A percentile compares a stretch with the other conserved stretches of the same genome.
Conservation (phyloP, 2,329 filamentous ascomycete species). For the Aureobasidium sp. region DNA sequence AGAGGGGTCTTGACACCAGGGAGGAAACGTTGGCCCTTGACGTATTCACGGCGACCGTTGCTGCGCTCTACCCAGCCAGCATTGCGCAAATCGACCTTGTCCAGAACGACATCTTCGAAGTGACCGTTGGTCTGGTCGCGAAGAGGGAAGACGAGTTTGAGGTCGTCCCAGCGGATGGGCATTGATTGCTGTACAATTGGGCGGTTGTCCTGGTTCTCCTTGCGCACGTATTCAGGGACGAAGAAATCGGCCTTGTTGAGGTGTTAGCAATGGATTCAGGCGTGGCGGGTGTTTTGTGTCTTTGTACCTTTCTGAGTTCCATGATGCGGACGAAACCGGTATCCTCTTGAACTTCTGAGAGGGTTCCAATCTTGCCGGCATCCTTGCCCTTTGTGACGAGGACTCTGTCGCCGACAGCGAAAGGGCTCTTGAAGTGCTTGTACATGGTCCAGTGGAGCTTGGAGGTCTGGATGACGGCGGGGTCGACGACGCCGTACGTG, state of each 20-base stretch:
- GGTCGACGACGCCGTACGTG: constrained; percentile 48
- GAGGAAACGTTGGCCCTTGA: constrained; percentile 42
- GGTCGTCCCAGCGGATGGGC: constrained; percentile 57
- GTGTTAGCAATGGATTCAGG: background rate
- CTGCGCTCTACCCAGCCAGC: constrained; percentile 14
- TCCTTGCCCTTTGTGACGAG: constrained; percentile 70
- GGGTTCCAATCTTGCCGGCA: constrained; percentile 71
- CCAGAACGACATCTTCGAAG: constrained; percentile 67
- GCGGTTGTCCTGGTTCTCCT: constrained; percentile 29
- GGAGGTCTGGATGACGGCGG: constrained; percentile 21
- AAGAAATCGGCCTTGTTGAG: constrained; percentile 33
- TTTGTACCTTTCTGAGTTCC: constrained; percentile 32
- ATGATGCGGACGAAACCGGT: constrained; percentile 27
- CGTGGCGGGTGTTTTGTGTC: background rate
- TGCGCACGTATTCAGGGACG: constrained; percentile 34
- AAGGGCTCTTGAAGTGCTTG: constrained; percentile 13
- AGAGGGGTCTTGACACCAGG: constrained; percentile 64
- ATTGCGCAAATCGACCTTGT: constrained; percentile 48
- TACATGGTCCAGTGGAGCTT: constrained; percentile 33
- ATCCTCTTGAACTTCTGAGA: constrained; percentile 44
- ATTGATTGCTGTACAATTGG: constrained; percentile 33
- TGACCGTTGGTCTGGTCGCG: constrained; percentile 55
- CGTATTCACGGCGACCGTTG: constrained; percentile 44
- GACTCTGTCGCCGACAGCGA: constrained; percentile 62
- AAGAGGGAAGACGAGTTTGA: constrained; percentile 76